Evolutionary conservation across 1,284 basidiomycete species (phyloP), one percentile per base, ranked within the genome.

Genomic region (Ceratobasidium sp.): DNA sequence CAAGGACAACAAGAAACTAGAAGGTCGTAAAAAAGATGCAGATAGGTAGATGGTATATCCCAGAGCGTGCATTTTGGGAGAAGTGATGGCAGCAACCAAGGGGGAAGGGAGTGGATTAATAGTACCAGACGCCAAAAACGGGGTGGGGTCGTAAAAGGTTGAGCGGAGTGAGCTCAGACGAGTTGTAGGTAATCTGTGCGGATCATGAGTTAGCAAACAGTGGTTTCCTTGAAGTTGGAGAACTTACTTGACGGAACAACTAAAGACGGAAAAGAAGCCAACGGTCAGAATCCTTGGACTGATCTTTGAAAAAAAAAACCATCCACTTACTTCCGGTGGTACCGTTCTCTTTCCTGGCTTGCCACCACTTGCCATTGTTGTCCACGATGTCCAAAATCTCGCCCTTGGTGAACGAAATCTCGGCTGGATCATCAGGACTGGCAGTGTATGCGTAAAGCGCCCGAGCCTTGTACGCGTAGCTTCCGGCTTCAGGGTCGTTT

Each of bases 311-410:
- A 32, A 43, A 41, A 6, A 16, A 36, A 43, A 58, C 55, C 36
- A 39, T 32, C 9, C 5, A 81, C 82, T 80, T 67, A 83, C 82
- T 94, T 84, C 97, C 91, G 76, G 89, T 84, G 73, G 88, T 83
- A 61, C 96, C 97, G 78, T 94, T 91, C 16, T 86, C 80, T 80
- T 93, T 98, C 78, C 85, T 90, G 55, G 95, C 95, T 80, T 97
- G 94, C 94, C 94, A 98, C 94, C 94, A 96, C 81, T 96, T 96
- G 67, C 94, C 94, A 77, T 90, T 88, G 80, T 94, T 96, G 82
- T 99, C 97, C 65, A 97, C 82, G 75, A 99, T 93, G 73, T 98
- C 96, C 76, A 99, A 87, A 50, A 96, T 86, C 79, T 99, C 97
- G 65, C 95, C 95, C 81, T 98, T 98, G 72, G 84, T 80, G 81